A percentile compares a stretch with the other conserved stretches of the same genome.
These are phyloP conservation scores for Mycena polygramma DNA, from an alignment of 768 basidiomycete species.

Conservation along the genomic window DNA sequence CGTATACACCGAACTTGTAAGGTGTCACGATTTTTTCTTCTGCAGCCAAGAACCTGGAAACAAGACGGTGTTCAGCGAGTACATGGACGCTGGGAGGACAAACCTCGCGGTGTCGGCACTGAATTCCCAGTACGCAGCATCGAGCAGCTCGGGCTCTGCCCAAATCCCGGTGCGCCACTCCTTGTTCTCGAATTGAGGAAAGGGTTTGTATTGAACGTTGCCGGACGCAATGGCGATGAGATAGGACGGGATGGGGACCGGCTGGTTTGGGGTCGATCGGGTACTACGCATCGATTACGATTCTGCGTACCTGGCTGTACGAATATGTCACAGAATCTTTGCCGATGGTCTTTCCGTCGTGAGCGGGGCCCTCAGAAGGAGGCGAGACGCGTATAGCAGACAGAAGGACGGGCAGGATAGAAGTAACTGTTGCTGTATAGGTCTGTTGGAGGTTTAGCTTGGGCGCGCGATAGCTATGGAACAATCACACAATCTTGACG, in stretches of 20 bases:
- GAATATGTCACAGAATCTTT: conserved; percentile 80
- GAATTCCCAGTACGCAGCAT: conserved; percentile 89
- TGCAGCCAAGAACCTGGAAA: conserved; percentile 74
- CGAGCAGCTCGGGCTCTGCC: conserved; percentile 89
- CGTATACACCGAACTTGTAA: conserved; percentile 91
- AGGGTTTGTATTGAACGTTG: conserved; percentile 80
- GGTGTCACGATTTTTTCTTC: conserved; percentile 82
- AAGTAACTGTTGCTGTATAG: conserved; percentile 85
- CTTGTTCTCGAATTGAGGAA: conserved; percentile 70
- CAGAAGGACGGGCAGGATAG: conserved; percentile 87
- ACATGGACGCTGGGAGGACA: neutral
- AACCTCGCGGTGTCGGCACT: conserved; percentile 86
- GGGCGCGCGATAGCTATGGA: conserved; percentile 4
- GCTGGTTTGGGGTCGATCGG: conserved; percentile 46
- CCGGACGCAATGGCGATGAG: conserved; percentile 93
- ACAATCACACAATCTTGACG: conserved; percentile 77
- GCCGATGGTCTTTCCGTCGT: conserved; percentile 81
- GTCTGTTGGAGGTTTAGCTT: conserved; percentile 58
- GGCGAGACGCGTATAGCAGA: conserved; percentile 88
- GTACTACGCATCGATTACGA: neutral
- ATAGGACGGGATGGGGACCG: conserved; percentile 89
- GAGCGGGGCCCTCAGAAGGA: conserved; percentile 74
- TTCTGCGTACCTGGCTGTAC: conserved; percentile 76
- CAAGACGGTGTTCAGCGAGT: neutral
- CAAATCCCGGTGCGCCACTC: conserved; percentile 90